Conservation (phyloP, 2,329 filamentous ascomycete species). For the Fusarium annulatum region DNA sequence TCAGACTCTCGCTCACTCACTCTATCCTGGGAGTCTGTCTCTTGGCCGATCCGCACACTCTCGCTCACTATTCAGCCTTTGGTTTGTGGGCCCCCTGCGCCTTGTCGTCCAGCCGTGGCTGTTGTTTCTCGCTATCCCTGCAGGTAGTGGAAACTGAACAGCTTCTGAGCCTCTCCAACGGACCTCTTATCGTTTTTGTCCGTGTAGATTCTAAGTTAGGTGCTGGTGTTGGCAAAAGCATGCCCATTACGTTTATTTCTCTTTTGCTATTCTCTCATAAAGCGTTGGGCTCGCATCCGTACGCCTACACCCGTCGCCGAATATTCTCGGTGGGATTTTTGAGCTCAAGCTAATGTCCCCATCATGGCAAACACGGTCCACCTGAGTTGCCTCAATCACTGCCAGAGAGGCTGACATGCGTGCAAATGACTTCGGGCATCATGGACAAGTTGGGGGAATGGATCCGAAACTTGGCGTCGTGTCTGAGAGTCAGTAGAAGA, state of each 20-base stretch:
- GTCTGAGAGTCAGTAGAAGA: constrained; percentile 13
- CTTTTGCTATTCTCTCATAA: not conserved
- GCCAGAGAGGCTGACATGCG: constrained; percentile 12
- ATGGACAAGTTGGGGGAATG: constrained; percentile 18
- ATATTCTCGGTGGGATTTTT: constrained; percentile 28
- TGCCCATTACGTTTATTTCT: constrained; percentile 2
- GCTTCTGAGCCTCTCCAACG: constrained; percentile 1
- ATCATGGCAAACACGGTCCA: constrained; percentile 22
- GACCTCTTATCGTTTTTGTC: constrained; percentile 1
- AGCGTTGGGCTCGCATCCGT: not conserved
- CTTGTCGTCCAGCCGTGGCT: constrained; percentile 21
- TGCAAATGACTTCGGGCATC: constrained; percentile 18
- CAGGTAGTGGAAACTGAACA: constrained; percentile 28
- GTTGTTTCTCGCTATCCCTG: constrained; percentile 29
- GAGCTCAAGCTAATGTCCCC: not conserved
- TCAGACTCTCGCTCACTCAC: not conserved
- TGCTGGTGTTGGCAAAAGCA: constrained; percentile 8
- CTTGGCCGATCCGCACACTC: constrained; percentile 22
- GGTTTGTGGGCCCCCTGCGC: constrained; percentile 8
- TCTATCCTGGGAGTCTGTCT: not conserved
- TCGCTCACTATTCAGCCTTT: constrained; percentile 12
- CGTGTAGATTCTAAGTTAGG: not conserved
- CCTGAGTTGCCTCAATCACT: constrained; percentile 8
- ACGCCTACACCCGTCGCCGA: constrained; percentile 24
- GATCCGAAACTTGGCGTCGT: constrained; percentile 20